Evolutionary conservation across 768 basidiomycete genomes (phyloP), one percentile per base, ranked within the genome.

Genomic region (Tylopilus sp.): DNA sequence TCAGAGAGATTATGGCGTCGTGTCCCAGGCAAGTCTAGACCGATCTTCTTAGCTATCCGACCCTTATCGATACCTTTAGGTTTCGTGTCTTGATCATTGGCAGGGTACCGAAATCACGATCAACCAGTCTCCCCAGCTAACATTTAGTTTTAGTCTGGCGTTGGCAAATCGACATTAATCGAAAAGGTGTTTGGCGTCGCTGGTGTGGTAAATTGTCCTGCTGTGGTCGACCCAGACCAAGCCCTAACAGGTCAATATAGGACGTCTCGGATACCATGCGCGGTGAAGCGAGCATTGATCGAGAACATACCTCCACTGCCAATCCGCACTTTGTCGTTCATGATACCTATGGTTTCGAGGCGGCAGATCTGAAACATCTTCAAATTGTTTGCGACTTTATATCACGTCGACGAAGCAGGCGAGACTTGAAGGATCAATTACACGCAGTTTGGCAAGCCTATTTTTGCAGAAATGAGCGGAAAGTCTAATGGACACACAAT

Each of bases 51-150:
- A 2, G 14, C 5, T 11, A 17, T n/a, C 1, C 19, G 10, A n/a
- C 7, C 21, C 31, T 50, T 30, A 53, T 33, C 19, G 16, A 13
- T 53, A 22, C 19, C 21, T n/a, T n/a, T 31, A 53, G 52, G 38
- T 53, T 53, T 41, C 52, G 52, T 2, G 25, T 53, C 17, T 19
- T 51, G 52, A 53, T 53, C 40, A 53, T 51, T 17, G 48, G 40
- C 38, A 25, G 33, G 42, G 46, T 52, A 14, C 26, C 22, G 36
- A 25, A 12, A 11, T 29, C 29, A 25, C 9, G 8, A n/a, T 22
- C n/a, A 4, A n/a, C 29, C 34, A 2, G 19, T 24, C 2, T 19
- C 10, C 6, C 29, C 28, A 16, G 21, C 36, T 49, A 31, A 31
- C 31, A 12, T 12, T 31, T 12, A 10, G 14, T 31, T 12, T 31